Conservation (phyloP, 2,329 filamentous ascomycete species). For the Xylariaceae sp. region DNA sequence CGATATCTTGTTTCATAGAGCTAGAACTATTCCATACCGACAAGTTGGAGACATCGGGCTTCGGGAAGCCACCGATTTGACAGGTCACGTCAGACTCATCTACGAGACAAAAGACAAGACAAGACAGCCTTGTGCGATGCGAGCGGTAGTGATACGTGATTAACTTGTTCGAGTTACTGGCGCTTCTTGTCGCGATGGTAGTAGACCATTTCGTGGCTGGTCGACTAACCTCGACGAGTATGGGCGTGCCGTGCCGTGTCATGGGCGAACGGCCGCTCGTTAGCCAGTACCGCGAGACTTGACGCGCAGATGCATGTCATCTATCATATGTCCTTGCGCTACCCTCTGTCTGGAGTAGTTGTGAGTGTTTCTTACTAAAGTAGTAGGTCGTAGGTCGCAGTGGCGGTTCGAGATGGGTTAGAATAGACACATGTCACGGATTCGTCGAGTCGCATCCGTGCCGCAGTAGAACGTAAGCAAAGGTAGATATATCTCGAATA, state of each 20-base stretch:
- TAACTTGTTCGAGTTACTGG: neutral
- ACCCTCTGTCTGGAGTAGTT: no score
- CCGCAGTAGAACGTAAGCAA: no score
- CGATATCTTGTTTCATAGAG: neutral
- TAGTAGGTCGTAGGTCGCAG: neutral
- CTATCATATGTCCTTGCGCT: no score
- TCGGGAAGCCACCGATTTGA: constrained; percentile 1
- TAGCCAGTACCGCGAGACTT: neutral
- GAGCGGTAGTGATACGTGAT: neutral
- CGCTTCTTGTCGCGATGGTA: no score
- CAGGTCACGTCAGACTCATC: neutral
- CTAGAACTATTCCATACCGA: neutral
- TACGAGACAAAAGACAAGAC: neutral
- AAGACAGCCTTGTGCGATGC: neutral
- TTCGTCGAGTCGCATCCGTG: no score
- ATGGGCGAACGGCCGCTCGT: neutral
- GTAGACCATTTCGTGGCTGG: no score
- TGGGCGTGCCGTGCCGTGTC: neutral
- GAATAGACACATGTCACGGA: neutral
- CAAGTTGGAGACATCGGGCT: neutral
- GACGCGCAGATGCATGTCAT: neutral
- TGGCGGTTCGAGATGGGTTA: neutral
- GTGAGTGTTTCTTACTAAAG: neutral
- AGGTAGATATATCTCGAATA: no score
- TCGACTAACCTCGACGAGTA: no score